Percentiles rank a stretch among this genome's conserved stretches.
Evolutionary conservation across 2,329 filamentous ascomycete genomes (phyloP).

Genomic region (Stagonosporopsis tanaceti): DNA sequence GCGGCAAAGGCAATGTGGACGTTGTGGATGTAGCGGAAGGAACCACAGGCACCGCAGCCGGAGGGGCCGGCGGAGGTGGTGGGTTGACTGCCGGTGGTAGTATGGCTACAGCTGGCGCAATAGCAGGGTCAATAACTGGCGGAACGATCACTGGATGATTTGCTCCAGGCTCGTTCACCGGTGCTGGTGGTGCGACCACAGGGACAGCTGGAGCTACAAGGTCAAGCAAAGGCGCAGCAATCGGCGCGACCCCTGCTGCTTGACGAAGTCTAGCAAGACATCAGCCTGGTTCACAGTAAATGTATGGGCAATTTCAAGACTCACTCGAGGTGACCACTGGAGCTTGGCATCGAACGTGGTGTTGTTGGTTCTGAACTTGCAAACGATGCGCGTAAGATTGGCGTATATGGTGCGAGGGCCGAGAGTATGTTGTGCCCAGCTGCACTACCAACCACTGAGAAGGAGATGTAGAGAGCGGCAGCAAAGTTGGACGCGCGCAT

Average conservation of each 20-base stretch:
- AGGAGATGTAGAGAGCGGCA: not conserved
- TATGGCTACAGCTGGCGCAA: conserved; percentile 5
- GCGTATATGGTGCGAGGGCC: conserved; percentile 10
- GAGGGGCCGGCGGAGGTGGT: not conserved
- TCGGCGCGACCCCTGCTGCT: conserved; percentile 13
- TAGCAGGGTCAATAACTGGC: not conserved
- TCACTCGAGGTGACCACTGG: conserved; percentile 12
- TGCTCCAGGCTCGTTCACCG: conserved; percentile 5
- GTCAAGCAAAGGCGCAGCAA: conserved; percentile 4
- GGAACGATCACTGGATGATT: conserved; percentile 6
- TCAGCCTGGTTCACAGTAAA: not conserved
- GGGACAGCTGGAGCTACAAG: conserved; percentile 1
- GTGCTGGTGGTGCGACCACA: conserved; percentile 3
- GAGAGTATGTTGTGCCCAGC: conserved; percentile 2
- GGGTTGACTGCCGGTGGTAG: conserved; percentile 9
- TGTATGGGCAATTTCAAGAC: not conserved
- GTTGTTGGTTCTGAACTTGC: not conserved
- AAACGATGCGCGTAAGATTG: not conserved
- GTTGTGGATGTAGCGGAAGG: conserved; percentile 4
- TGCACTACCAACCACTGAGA: not conserved
- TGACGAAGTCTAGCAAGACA: conserved; percentile 24
- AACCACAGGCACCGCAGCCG: conserved; percentile 4
- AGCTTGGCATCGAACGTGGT: not conserved
- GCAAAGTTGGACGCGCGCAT: not conserved
- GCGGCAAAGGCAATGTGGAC: conserved; percentile 1